Conservation (phyloP, 148 eudicot species). For the Hydrangea macrophylla region DNA sequence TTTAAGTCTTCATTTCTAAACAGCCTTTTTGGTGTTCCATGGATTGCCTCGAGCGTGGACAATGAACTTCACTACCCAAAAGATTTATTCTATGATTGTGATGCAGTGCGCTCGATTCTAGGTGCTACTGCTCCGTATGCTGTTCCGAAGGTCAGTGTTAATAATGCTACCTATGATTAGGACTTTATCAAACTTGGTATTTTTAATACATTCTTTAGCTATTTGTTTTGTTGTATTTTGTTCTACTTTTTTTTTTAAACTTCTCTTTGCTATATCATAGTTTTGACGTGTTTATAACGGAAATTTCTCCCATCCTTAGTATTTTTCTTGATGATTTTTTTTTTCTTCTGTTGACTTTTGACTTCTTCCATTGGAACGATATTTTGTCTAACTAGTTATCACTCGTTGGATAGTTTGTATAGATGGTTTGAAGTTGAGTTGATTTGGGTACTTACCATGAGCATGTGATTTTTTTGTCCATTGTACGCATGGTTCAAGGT, state of each 20-base stretch:
- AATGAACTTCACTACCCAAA: slow-evolving; percentile 62
- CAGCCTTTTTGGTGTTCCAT: slow-evolving; percentile 45
- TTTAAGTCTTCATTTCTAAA: slow-evolving; percentile 61
- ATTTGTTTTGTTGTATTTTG: neutral
- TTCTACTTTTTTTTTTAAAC: neutral
- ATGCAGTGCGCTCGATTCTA: slow-evolving; percentile 62
- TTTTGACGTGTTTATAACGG: neutral
- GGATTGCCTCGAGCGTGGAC: slow-evolving; percentile 64
- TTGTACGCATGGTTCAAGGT: too few relatives aligned
- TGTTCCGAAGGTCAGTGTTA: slow-evolving; percentile 80
- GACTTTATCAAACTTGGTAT: neutral
- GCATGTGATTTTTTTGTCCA: neutral
- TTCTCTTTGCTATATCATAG: too few relatives aligned
- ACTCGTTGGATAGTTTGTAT: neutral
- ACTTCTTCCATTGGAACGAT: neutral
- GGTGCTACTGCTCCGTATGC: slow-evolving; percentile 76
- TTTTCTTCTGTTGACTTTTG: neutral
- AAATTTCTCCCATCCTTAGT: neutral
- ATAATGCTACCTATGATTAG: neutral
- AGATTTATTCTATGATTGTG: slow-evolving; percentile 78
- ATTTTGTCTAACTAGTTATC: too few relatives aligned
- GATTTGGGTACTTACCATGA: neutral
- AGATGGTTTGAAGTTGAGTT: too few relatives aligned
- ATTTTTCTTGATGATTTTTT: too few relatives aligned
- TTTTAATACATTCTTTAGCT: too few relatives aligned